Base-by-base conservation (phyloP, 1,284 basidiomycete species). In the Anthracocystis panici-leucophaei region DNA sequence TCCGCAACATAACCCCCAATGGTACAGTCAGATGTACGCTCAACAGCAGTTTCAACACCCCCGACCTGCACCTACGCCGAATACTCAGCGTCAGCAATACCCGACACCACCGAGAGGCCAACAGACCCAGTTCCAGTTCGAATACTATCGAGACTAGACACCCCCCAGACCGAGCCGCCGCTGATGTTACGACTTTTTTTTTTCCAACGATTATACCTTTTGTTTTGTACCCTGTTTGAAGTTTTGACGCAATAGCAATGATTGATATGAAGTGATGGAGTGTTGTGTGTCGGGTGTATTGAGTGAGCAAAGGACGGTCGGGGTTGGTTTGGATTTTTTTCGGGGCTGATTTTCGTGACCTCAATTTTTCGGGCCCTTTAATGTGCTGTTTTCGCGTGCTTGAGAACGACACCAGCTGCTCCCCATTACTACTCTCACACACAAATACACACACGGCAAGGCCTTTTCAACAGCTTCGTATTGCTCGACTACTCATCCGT, bases 81-180 rank as follows among this genome's bases (percentile, higher is more conserved):
- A 58, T 25, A 40, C 50, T n/a, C 57, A 60, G 18, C 41, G 27
- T 9, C 65, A 60, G n/a, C 29, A 18, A 21, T 41, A 49, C 18
- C 45, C 44, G 44, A 45, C 41, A 45, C 29, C n/a, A n/a, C n/a
- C n/a, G n/a, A n/a, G n/a, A n/a, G n/a, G n/a, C n/a, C n/a, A n/a
- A n/a, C 3, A 55, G 35, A n/a, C n/a, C 27, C 59, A 63, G 21
- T 68, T 68, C 18, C 59, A 63, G 11, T 59, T 55, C n/a, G 66
- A 68, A 16, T 63, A 63, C 40, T 68, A 68, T 44, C 66, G 52
- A 23, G 54, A 57, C 16, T 66, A 31, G 29, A 25, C 27, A n/a
- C n/a, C 14, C n/a, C 20, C 12, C 33, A 33, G 33, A 29, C 29
- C 33, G 7, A 10, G 31, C 35, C 12, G 35, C 3, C 35, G 12